A percentile compares a stretch with the other conserved stretches of the same genome.
Conservation (phyloP, 345 rosid species). For the Populus alba region DNA sequence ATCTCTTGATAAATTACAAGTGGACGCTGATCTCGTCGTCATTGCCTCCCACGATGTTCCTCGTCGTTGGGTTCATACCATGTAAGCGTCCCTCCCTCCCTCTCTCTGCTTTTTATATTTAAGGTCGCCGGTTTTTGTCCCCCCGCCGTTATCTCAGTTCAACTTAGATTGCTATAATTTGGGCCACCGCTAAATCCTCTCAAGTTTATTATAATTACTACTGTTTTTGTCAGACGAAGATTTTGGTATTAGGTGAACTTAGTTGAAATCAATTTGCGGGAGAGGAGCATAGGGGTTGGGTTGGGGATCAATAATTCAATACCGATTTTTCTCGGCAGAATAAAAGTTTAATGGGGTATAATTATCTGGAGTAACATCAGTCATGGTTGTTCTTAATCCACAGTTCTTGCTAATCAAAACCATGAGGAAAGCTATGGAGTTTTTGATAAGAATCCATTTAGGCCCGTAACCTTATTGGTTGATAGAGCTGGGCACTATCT, state of each 20-base stretch:
- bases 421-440: background rate
- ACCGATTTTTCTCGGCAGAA: background rate
- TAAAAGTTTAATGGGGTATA: background rate
- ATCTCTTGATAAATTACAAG: constrained; percentile 60
- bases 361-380: background rate
- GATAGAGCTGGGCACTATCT: background rate
- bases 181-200: background rate
- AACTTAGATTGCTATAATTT: background rate
- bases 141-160: background rate
- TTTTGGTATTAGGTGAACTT: background rate
- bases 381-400: background rate
- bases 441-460: background rate
- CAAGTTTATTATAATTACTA: background rate
- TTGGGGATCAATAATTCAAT: background rate
- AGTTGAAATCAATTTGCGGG: background rate
- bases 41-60: constrained; percentile 96
- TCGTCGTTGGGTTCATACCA: constrained; percentile 61
- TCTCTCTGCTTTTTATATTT: background rate
- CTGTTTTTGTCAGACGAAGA: background rate
- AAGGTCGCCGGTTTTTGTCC: background rate
- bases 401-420: background rate
- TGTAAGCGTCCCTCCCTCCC: constrained; percentile 46
- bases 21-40: constrained; percentile 90
- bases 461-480: background rate
- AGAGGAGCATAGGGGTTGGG: background rate